These are phyloP conservation scores for Penicillium subrubescens DNA, from an alignment of 495 filamentous ascomycete species.

Conservation along the genomic window DNA sequence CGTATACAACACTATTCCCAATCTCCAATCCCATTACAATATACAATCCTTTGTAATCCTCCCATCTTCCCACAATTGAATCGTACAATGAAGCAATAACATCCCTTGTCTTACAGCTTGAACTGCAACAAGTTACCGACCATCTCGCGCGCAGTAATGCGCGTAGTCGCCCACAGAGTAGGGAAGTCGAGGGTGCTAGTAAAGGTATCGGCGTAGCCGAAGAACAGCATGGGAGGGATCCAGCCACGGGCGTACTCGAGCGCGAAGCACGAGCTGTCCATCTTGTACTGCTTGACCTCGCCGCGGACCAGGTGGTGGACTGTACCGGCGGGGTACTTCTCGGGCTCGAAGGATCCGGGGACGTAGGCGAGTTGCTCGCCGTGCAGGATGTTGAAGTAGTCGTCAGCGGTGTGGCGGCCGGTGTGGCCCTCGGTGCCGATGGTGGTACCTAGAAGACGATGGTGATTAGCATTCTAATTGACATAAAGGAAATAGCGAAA, in stretches of 20 bases:
- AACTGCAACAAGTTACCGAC: constrained; percentile 65
- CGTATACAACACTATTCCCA: not conserved
- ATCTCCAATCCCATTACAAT: not conserved
- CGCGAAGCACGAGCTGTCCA: constrained; percentile 78
- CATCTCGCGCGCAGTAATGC: constrained; percentile 73
- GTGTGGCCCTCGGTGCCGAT: constrained; percentile 86
- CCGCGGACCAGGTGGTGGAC: constrained; percentile 79
- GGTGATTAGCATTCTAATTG: not conserved
- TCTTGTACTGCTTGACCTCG: constrained; percentile 82
- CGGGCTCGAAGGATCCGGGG: constrained; percentile 68
- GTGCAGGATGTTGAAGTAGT: constrained; percentile 87
- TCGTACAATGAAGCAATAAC: constrained; percentile 3
- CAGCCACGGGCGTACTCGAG: constrained; percentile 87
- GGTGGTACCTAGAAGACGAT: constrained; percentile 60
- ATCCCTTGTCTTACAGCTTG: constrained; percentile 60
- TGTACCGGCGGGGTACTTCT: constrained; percentile 72
- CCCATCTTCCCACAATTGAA: not conserved
- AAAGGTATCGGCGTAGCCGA: constrained; percentile 80
- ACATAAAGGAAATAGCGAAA: not conserved
- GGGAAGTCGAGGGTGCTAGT: constrained; percentile 74
- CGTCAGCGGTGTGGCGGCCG: constrained; percentile 84
- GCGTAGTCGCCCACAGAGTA: constrained; percentile 75
- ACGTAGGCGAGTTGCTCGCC: constrained; percentile 74
- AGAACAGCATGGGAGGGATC: constrained; percentile 88
- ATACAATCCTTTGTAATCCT: not conserved